Evolutionary conservation across 345 rosid genomes (phyloP).

Genomic region (Ceriops tagal): DNA sequence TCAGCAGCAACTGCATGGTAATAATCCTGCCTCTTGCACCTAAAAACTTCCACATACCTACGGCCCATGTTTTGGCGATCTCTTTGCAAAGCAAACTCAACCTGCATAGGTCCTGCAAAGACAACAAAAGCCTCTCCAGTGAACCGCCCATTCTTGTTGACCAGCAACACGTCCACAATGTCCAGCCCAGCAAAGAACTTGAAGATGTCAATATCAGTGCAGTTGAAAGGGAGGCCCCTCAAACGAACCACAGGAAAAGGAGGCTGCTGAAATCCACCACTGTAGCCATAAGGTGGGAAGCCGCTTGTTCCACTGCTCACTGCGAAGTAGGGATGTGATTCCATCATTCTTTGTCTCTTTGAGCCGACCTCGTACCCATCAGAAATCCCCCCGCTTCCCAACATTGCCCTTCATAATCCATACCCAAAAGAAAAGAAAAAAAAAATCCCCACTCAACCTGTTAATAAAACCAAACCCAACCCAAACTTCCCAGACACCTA

Average conservation of each 20-base stretch:
- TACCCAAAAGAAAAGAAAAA: slow-evolving; percentile 53
- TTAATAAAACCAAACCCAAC: slow-evolving; percentile 89
- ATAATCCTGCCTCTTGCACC: slow-evolving; percentile 78
- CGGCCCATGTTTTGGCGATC: slow-evolving; percentile 88
- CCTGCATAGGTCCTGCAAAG: slow-evolving; percentile 72
- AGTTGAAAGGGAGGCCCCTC: slow-evolving; percentile 91
- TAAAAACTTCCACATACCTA: slow-evolving; percentile 84
- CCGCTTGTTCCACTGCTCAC: slow-evolving; percentile 65
- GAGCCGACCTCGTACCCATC: slow-evolving; percentile 98
- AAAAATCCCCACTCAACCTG: slow-evolving; percentile 87
- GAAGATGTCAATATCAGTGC: slow-evolving; percentile 83
- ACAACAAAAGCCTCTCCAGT: slow-evolving; percentile 89
- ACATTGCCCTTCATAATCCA: slow-evolving; percentile 91
- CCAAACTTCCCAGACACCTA: slow-evolving; percentile 37
- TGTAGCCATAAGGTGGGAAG: slow-evolving; percentile 59
- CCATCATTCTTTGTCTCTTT: slow-evolving; percentile 99
- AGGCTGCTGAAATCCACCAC: slow-evolving; percentile 52
- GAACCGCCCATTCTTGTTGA: slow-evolving; percentile 72
- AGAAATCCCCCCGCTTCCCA: slow-evolving; percentile 97
- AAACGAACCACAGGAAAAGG: slow-evolving; percentile 87
- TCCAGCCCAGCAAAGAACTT: slow-evolving; percentile 90
- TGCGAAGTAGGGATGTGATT: slow-evolving; percentile 98
- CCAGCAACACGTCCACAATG: slow-evolving; percentile 82
- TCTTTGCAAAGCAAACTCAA: slow-evolving; percentile 82
- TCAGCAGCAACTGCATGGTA: slow-evolving; percentile 84